phyloP scores from a whole-genome alignment of 1,139 yeast genomes.

The Diutina rugosa region DNA sequence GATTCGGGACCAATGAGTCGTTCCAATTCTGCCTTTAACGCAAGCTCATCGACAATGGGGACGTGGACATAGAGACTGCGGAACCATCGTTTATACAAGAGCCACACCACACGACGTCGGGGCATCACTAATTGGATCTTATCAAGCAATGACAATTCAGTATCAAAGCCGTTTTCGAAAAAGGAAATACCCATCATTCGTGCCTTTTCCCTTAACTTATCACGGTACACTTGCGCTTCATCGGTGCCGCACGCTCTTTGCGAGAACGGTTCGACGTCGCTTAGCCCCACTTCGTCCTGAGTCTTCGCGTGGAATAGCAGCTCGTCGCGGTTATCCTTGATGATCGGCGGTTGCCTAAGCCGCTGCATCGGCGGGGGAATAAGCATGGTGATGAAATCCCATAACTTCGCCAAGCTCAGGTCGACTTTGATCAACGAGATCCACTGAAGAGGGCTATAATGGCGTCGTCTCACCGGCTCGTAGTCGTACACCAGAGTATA shows the following conservation, averaged over 20 bases:
- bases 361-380: background rate
- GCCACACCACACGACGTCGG: constrained; percentile 23
- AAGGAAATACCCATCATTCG: background rate
- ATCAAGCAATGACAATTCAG: background rate
- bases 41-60: constrained; percentile 36
- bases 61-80: constrained; percentile 31
- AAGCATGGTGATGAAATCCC: background rate
- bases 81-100: constrained; percentile 23
- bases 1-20: constrained; percentile 11
- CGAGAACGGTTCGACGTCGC: background rate
- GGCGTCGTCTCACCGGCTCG: background rate
- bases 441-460: background rate
- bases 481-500: background rate
- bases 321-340: background rate
- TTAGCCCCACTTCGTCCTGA: background rate
- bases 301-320: background rate
- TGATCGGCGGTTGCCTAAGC: background rate
- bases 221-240: background rate
- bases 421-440: background rate
- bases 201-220: background rate
- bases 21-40: constrained; percentile 11
- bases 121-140: constrained; percentile 15
- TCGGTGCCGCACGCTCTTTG: background rate
- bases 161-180: background rate
- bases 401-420: background rate